Percentiles rank a stretch among this genome's conserved stretches.
These are phyloP conservation scores for Sisymbrium irio DNA, from an alignment of 345 rosid species.

Conservation along the genomic window DNA sequence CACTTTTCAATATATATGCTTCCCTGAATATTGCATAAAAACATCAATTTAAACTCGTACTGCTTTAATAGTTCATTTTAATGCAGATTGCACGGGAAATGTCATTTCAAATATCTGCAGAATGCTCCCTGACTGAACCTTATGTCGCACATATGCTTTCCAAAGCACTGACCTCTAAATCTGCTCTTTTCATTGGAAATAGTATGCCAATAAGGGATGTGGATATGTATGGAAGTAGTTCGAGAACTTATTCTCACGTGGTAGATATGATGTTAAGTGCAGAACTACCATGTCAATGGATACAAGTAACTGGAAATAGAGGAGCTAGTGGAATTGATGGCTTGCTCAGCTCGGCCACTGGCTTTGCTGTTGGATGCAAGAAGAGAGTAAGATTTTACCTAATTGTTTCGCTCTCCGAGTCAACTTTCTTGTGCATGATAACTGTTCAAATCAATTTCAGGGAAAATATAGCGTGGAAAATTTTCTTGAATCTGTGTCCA, in stretches of 20 bases:
- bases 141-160: conserved; percentile 67
- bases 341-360: conserved; percentile 85
- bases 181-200: conserved; percentile 87
- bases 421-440: not conserved
- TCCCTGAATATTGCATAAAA: not conserved
- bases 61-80: conserved; percentile 24
- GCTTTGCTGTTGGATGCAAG: conserved; percentile 89
- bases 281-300: conserved; percentile 52
- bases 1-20: not conserved
- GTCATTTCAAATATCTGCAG: conserved; percentile 62
- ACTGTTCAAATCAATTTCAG: not conserved
- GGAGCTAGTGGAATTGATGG: conserved; percentile 99
- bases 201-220: conserved; percentile 95
- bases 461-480: not conserved
- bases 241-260: conserved; percentile 30
- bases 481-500: conserved; percentile 1
- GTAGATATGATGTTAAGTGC: conserved; percentile 43
- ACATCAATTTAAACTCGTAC: not conserved
- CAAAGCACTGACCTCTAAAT: conserved; percentile 50
- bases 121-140: conserved; percentile 73
- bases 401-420: not conserved
- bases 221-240: conserved; percentile 78
- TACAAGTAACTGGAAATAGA: conserved; percentile 84
- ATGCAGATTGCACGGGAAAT: conserved; percentile 71
- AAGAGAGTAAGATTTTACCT: conserved; percentile 50